Conservation (phyloP, 192 early-diverging fungal species). For the Backusella sp. region DNA sequence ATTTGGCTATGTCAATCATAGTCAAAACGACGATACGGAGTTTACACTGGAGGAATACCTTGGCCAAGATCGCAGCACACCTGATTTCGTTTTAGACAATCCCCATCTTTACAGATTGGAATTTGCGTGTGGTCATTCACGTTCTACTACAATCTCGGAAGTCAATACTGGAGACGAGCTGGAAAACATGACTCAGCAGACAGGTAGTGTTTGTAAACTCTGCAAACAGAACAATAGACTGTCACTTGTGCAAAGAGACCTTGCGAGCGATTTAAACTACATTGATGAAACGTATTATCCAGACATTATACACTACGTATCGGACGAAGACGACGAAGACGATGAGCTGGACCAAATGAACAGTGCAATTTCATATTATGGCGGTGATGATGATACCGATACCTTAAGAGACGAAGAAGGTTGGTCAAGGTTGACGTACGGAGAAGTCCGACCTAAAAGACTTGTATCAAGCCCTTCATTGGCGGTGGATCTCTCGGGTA, state of each 20-base stretch:
- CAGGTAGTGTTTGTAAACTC: neutral
- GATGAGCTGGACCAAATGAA: conserved; percentile 11
- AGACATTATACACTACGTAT: neutral
- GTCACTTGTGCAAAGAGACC: conserved; percentile 17
- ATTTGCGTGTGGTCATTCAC: conserved; percentile 11
- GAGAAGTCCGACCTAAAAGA: conserved; percentile 13
- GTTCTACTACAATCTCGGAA: neutral
- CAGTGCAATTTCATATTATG: neutral
- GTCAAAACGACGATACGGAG: neutral
- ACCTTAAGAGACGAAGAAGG: conserved; percentile 10
- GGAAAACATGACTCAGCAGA: neutral
- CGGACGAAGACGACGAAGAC: conserved; percentile 14
- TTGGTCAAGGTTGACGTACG: conserved; percentile 16
- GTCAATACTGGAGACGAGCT: neutral
- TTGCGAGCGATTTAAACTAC: conserved; percentile 31
- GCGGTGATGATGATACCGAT: conserved; percentile 16
- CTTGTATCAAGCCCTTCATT: conserved; percentile 4
- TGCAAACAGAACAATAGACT: conserved; percentile 20
- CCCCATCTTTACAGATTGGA: conserved; percentile 24
- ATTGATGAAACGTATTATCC: conserved; percentile 37
- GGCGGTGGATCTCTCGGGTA: conserved; percentile 56
- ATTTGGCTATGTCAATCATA: conserved; percentile 22
- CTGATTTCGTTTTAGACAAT: conserved; percentile 22
- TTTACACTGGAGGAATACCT: neutral
- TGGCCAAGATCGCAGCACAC: neutral